Base-by-base conservation (phyloP, 2,329 filamentous ascomycete species). In the Hypoxylon rubiginosum region DNA sequence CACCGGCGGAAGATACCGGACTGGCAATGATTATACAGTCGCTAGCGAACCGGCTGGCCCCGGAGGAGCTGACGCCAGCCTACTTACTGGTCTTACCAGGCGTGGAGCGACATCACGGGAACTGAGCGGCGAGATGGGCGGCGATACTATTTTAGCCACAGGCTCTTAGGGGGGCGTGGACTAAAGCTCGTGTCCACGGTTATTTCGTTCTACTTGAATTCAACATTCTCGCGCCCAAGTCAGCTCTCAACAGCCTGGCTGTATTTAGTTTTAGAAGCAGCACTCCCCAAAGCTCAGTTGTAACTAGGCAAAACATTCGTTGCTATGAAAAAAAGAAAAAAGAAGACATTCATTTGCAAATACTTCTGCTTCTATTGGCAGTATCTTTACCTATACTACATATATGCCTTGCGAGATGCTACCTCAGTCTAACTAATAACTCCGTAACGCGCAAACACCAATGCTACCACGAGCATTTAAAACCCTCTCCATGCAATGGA, bases 81-180 rank as follows among this genome's bases (percentile, higher is more conserved):
- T 66, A 73, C 50, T 72, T 66, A 64, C 74, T 39, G 73, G 64
- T n/a, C 61, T 73, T 62, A 71, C 68, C 55, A 68, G 82, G 28
- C 79, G 82, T n/a, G 84, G 84, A 1, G 78, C 83, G 51, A 85
- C 84, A 36, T 86, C 84, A 72, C 77, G 86, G 58, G 85, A 88
- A 71, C 72, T 89, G 77, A 82, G 83, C 71, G 87, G 86, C 54
- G 87, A 89, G 81, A 87, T 89, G 86, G 85, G 86, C 61, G 86
- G 87, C 17, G 87, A 89, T 83, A 89, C 87, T 45, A 53, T 64
- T n/a, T 55, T 55, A 15, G 66, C 55, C 10, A 65, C 17, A 34
- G 53, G 50, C 24, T 56, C 59, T 21, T 62, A 45, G 59, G 39
- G 49, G 32, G 24, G 6, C 26, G 21, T 50, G 9, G 6, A 46